These are phyloP conservation scores for Trichoderma atroviride DNA, from an alignment of 2,329 filamentous ascomycete genomes.

Conservation along the genomic window DNA sequence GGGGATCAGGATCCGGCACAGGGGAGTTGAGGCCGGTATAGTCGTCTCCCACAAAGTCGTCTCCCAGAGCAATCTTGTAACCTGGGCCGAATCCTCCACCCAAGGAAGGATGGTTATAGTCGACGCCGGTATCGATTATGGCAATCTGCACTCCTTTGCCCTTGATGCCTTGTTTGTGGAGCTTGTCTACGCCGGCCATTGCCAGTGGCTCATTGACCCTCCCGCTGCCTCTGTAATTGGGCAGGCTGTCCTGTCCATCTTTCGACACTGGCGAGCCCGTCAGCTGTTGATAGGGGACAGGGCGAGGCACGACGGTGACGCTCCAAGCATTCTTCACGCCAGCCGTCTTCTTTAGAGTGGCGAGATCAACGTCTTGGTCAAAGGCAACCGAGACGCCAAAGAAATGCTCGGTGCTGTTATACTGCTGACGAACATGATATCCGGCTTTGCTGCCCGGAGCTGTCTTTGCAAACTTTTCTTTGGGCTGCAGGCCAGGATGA, in stretches of 20 bases:
- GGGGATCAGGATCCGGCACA: constrained; percentile 30
- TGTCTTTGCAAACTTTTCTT: constrained; percentile 8
- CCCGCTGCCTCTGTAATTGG: neutral
- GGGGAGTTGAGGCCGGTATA: constrained; percentile 29
- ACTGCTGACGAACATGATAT: constrained; percentile 11
- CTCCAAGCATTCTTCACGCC: constrained; percentile 20
- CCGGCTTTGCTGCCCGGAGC: neutral
- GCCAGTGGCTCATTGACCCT: neutral
- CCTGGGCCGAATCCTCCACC: constrained; percentile 61
- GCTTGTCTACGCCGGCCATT: constrained; percentile 29
- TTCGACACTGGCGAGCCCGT: neutral
- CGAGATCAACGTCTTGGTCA: neutral
- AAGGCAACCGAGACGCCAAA: constrained; percentile 13
- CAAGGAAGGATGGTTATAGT: constrained; percentile 61
- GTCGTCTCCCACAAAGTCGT: constrained; percentile 35
- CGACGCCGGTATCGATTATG: constrained; percentile 41
- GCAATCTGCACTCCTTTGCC: constrained; percentile 29
- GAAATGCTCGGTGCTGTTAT: constrained; percentile 9
- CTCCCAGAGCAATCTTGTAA: constrained; percentile 40
- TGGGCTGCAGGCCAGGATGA: neutral
- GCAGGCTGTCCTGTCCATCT: neutral
- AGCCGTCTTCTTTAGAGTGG: neutral
- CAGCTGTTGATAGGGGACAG: neutral
- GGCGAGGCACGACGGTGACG: neutral
- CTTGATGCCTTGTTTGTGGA: constrained; percentile 26